These are phyloP conservation scores for Lagenidium sp. DNA, from an alignment of 352 stramenopile species.

Conservation along the genomic window DNA sequence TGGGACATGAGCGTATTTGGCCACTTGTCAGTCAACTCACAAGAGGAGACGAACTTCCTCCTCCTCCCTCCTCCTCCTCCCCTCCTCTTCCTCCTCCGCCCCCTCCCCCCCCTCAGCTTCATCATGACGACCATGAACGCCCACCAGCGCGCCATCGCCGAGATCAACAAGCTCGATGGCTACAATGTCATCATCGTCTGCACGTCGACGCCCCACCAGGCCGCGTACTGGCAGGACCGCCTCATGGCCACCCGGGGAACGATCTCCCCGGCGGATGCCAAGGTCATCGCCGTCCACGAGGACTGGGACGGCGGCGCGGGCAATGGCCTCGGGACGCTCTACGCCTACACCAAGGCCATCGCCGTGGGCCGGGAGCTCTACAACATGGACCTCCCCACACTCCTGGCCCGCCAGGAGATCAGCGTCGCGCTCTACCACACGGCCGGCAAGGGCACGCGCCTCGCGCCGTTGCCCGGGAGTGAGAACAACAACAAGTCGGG, in stretches of 20 bases:
- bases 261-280: slow-evolving; percentile 76
- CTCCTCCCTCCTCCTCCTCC: no score
- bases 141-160: slow-evolving; percentile 77
- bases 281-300: slow-evolving; percentile 95
- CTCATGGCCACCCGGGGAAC: slow-evolving; percentile 80
- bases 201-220: slow-evolving; percentile 94
- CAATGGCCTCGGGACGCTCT: slow-evolving; percentile 95
- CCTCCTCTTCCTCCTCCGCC: slow-evolving; percentile 2
- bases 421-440: slow-evolving; percentile 96
- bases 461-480: slow-evolving; percentile 93
- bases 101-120: neutral
- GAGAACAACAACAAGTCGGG: slow-evolving; percentile 99
- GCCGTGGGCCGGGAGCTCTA: slow-evolving; percentile 80
- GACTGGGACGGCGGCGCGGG: slow-evolving; percentile 95
- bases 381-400: slow-evolving; percentile 72
- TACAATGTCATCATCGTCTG: slow-evolving; percentile 98
- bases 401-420: slow-evolving; percentile 72
- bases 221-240: slow-evolving; percentile 95
- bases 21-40: no score
- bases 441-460: slow-evolving; percentile 95
- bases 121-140: slow-evolving; percentile 23
- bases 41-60: no score
- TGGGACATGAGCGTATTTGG: no score
- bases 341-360: slow-evolving; percentile 94
- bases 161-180: slow-evolving; percentile 81